Conservation (phyloP, 2,329 filamentous ascomycete genomes). For the Botrytis squamosa region DNA sequence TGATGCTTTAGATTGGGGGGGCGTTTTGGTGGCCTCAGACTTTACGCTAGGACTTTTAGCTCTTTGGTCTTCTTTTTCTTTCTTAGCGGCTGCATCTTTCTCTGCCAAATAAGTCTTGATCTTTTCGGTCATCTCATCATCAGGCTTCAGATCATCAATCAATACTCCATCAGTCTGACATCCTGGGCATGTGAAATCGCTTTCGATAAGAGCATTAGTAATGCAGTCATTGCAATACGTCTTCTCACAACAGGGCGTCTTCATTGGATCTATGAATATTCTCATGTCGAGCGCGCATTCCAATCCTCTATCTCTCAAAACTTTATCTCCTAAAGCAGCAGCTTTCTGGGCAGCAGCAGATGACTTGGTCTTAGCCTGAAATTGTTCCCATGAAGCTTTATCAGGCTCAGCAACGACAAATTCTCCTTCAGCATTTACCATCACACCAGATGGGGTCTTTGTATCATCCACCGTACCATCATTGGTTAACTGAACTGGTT, state of each 20-base stretch:
- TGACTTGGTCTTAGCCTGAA: constrained; percentile 89
- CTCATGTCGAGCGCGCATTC: constrained; percentile 96
- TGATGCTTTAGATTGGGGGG: constrained; percentile 37
- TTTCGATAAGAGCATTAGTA: constrained; percentile 96
- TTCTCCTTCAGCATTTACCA: constrained; percentile 97
- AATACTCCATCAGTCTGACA: constrained; percentile 89
- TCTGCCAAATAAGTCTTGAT: constrained; percentile 72
- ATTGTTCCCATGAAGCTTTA: constrained; percentile 94
- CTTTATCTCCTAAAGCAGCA: constrained; percentile 75
- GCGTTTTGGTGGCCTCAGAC: constrained; percentile 28
- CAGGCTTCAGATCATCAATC: constrained; percentile 83
- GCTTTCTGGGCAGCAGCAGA: constrained; percentile 80
- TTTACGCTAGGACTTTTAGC: constrained; percentile 49
- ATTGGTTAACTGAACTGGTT: constrained; percentile 72
- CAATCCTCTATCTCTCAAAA: constrained; percentile 81
- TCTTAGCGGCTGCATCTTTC: constrained; percentile 45
- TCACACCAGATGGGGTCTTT: constrained; percentile 83
- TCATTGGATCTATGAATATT: constrained; percentile 97
- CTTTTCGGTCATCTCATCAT: constrained; percentile 75
- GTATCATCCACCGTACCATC: constrained; percentile 75
- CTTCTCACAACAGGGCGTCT: constrained; percentile 97
- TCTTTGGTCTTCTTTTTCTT: constrained; percentile 43
- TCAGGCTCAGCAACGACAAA: constrained; percentile 96
- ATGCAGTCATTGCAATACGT: constrained; percentile 99
- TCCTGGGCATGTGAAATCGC: constrained; percentile 92